Conservation (phyloP, 305 asterid species). For the Fraxinus dipetala region DNA sequence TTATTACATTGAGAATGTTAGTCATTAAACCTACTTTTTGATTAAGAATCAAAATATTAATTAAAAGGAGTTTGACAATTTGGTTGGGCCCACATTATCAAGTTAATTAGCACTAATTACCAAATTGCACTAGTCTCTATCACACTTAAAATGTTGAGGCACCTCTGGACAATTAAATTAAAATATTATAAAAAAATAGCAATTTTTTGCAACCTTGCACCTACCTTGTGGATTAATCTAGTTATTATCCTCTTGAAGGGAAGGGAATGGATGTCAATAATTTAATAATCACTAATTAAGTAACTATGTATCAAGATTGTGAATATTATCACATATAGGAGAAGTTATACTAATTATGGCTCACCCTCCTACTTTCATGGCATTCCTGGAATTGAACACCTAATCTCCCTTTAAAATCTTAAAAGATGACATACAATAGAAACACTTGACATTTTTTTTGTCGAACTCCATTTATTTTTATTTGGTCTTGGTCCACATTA, state of each 20-base stretch:
- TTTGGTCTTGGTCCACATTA: neutral
- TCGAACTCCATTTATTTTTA: no score
- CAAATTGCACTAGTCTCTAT: neutral
- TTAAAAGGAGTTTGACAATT: neutral
- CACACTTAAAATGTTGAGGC: neutral
- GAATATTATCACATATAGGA: neutral
- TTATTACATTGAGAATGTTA: neutral
- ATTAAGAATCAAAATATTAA: neutral
- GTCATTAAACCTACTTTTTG: neutral
- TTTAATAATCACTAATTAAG: neutral
- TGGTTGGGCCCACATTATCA: neutral
- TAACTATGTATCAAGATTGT: neutral
- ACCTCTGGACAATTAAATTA: neutral
- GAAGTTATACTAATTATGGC: no score
- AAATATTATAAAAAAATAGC: neutral
- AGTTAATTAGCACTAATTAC: neutral
- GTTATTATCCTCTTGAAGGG: neutral
- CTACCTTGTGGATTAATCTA: neutral
- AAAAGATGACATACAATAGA: no score
- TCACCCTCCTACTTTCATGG: neutral
- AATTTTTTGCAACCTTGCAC: neutral
- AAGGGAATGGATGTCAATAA: neutral
- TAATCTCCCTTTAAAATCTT: no score
- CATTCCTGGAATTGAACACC: no score
- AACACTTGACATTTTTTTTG: no score